Evolutionary conservation across 352 stramenopile species (phyloP), one percentile per base, ranked within the genome.

Genomic region (Thalassiosira mediterranea): DNA sequence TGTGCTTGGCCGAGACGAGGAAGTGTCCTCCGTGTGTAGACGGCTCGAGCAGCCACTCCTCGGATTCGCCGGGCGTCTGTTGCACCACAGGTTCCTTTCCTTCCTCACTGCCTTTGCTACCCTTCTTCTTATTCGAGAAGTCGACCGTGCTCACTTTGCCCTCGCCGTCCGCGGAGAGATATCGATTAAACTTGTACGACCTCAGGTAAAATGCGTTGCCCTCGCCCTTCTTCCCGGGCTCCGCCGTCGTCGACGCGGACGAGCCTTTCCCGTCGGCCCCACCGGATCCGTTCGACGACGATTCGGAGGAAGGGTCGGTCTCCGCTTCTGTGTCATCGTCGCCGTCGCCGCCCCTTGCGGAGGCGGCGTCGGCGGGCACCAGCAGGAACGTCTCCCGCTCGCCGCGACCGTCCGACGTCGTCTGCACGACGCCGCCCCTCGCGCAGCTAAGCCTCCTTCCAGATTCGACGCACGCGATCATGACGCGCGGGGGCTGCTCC

Each of bases 131-230:
- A 4, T 23, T 19, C 17, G 61, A 21, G 34, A 71, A 51, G 21
- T 71, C 51, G 31, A 63, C 49, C 17, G 61, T 71, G 32, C 47
- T 71, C 25, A 71, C 40, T n/a, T 17, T 21, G 4, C 61, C 61
- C 28, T 25, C 31, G 28, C 19, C 19, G 17, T 47, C 21, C 8
- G 61, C 56, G 1, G 47, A 44, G 32, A 71, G 48, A 51, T 71
- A 71, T 42, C 61, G 48, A 4, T 52, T 40, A 21, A 63, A 63
- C 23, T 63, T 71, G 61, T 64, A 63, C 15, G 61, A 71, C 63
- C 53, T 61, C 8, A 71, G 47, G 42, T 63, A 52, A 29, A 64
- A 71, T 5, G 57, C 26, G 11, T 59, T 29, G 7, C 13, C 7
- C 34, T 13, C 13, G 7, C 34, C 34, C 44, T 10, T 23, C 8